A percentile compares a stretch with the other conserved stretches of the same genome.
These are phyloP conservation scores for Plectosphaerella sp. DNA, from an alignment of 2,329 filamentous ascomycete species.

Conservation along the genomic window DNA sequence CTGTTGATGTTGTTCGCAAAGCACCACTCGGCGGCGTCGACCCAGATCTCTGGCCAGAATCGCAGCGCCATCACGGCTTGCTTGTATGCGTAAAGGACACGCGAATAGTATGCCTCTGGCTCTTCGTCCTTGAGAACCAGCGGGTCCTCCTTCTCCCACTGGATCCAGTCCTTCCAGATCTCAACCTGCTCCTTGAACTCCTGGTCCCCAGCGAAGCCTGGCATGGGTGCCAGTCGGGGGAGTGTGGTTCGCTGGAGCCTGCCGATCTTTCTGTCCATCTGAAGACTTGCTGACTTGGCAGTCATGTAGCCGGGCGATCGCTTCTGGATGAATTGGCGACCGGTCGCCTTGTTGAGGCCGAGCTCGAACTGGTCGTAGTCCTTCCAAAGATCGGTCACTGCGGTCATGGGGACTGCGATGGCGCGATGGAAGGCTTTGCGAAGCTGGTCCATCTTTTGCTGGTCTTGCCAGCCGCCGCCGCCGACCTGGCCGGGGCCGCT, in stretches of 20 bases:
- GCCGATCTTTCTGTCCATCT: constrained; percentile 82
- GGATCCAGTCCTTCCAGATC: constrained; percentile 90
- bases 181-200: constrained; percentile 82
- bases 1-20: constrained; percentile 67
- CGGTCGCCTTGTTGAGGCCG: constrained; percentile 86
- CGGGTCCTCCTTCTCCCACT: constrained; percentile 92
- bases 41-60: constrained; percentile 96
- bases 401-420: constrained; percentile 79
- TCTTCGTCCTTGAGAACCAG: constrained; percentile 84
- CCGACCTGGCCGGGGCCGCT: constrained; percentile 81
- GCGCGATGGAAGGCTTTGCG: constrained; percentile 91
- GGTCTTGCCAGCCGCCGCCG: constrained; percentile 88
- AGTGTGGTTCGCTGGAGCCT: constrained; percentile 73
- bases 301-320: constrained; percentile 94
- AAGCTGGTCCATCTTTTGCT: constrained; percentile 94
- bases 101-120: constrained; percentile 65
- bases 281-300: constrained; percentile 83
- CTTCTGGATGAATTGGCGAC: constrained; percentile 91
- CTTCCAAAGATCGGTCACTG: constrained; percentile 85
- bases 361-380: constrained; percentile 98
- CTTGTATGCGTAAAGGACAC: constrained; percentile 87
- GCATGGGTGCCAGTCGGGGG: constrained; percentile 75
- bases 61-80: constrained; percentile 89
- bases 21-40: constrained; percentile 90
- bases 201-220: constrained; percentile 80